phyloP scores from a whole-genome alignment of 805 yeast genomes.

The Isabelozyma rhagii region DNA sequence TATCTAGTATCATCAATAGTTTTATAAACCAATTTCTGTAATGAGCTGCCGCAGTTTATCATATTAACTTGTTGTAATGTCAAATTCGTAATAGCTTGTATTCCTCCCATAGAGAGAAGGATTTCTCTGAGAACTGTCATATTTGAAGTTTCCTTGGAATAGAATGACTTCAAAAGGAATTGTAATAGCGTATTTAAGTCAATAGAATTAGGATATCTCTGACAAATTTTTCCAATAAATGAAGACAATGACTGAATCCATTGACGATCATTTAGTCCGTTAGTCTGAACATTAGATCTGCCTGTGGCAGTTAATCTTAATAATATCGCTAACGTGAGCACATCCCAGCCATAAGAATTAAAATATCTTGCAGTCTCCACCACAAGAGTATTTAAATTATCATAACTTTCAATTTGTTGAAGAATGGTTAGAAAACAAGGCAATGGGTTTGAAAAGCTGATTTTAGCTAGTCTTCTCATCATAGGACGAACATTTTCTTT shows the following conservation, averaged over 20 bases:
- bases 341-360: constrained; percentile 81
- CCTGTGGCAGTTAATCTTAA: constrained; percentile 63
- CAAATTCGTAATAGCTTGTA: constrained; percentile 65
- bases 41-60: constrained; percentile 60
- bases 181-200: constrained; percentile 60
- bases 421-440: constrained; percentile 70
- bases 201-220: constrained; percentile 49
- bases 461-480: constrained; percentile 69
- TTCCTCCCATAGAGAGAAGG: constrained; percentile 73
- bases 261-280: constrained; percentile 75
- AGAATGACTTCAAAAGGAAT: constrained; percentile 61
- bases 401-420: constrained; percentile 87
- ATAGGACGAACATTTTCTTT: constrained; percentile 71
- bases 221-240: constrained; percentile 72
- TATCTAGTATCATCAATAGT: constrained; percentile 61
- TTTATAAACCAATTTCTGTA: constrained; percentile 52
- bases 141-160: constrained; percentile 55
- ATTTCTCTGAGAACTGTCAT: constrained; percentile 66
- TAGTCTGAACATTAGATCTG: constrained; percentile 64
- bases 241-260: constrained; percentile 85
- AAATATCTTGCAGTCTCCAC: constrained; percentile 77
- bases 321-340: constrained; percentile 67
- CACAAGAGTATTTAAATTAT: constrained; percentile 73
- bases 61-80: constrained; percentile 62
- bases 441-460: constrained; percentile 74